Evolutionary conservation across 176 grass and related monocot genomes (phyloP).

Genomic region (Cymbopogon citratus): DNA sequence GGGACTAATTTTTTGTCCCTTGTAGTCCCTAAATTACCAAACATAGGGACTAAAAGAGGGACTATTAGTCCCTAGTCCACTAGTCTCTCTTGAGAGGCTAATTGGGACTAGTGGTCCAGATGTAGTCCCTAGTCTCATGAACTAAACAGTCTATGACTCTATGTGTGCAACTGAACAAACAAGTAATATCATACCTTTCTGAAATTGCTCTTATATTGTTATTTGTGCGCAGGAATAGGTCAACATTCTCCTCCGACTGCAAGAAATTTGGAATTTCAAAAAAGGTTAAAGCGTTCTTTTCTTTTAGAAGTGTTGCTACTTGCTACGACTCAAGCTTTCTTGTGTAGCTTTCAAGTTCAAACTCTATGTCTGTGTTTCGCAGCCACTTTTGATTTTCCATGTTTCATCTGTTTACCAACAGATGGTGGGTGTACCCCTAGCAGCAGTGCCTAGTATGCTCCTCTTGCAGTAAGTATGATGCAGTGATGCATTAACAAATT

Average conservation of each 20-base stretch:
- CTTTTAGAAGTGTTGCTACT: neutral
- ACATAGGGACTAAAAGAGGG: too few species aligned
- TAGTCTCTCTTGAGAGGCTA: too few species aligned
- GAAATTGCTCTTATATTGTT: slow-evolving; percentile 65
- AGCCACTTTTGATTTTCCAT: slow-evolving; percentile 21
- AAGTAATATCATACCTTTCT: slow-evolving; percentile 45
- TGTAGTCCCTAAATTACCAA: too few species aligned
- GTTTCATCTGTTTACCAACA: neutral
- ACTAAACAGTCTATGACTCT: too few species aligned
- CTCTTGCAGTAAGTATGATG: neutral
- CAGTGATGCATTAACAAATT: too few species aligned
- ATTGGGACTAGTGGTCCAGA: too few species aligned
- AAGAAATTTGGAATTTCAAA: slow-evolving; percentile 27
- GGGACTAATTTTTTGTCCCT: too few species aligned
- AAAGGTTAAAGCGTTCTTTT: slow-evolving; percentile 6
- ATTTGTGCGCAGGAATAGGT: slow-evolving; percentile 54
- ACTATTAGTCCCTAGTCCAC: too few species aligned
- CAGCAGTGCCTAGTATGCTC: neutral
- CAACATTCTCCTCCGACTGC: slow-evolving; percentile 44
- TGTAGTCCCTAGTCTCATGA: too few species aligned
- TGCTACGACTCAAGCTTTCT: slow-evolving; percentile 18
- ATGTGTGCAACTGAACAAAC: neutral
- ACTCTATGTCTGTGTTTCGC: neutral
- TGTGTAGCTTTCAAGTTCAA: neutral
- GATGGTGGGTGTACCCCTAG: neutral